Conservation (phyloP, 345 rosid genomes). For the Rhodomyrtus tomentosa region DNA sequence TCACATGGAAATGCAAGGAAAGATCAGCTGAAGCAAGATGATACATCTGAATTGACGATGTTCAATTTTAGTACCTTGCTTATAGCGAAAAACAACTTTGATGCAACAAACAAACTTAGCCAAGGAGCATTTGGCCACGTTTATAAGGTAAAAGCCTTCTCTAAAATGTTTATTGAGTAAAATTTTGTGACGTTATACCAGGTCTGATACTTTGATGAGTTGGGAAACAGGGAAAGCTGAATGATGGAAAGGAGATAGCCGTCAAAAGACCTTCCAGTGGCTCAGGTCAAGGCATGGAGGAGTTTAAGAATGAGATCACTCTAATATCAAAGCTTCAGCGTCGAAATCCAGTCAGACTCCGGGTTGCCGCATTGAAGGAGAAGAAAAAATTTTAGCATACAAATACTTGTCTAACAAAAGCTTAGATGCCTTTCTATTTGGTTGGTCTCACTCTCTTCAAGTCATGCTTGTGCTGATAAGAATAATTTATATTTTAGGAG, state of each 20-base stretch:
- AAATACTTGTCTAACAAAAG: constrained; percentile 4
- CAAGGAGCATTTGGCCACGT: not conserved
- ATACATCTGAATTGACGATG: not conserved
- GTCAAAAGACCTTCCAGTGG: constrained; percentile 42
- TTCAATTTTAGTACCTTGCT: not conserved
- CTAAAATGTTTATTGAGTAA: not conserved
- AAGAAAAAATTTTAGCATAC: constrained; percentile 39
- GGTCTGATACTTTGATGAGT: not conserved
- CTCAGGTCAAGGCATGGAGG: constrained; percentile 47
- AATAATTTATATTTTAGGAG: not conserved
- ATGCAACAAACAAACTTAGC: not conserved
- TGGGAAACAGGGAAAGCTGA: constrained; percentile 28
- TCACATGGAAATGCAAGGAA: not conserved
- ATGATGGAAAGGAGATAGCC: constrained; percentile 30
- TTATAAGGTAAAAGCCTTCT: not conserved
- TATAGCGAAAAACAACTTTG: not conserved
- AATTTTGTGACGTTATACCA: not conserved
- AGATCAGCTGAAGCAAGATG: not conserved
- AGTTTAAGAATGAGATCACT: constrained; percentile 46
- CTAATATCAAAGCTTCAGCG: constrained; percentile 49
- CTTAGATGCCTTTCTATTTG: not conserved
- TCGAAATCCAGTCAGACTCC: constrained; percentile 42
- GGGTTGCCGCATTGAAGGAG: constrained; percentile 46
- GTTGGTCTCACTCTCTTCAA: not conserved
- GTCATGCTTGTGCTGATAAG: not conserved